Evolutionary conservation across 2,329 filamentous ascomycete species (phyloP), one percentile per base, ranked within the genome.

Genomic region (Blastomyces gilchristii): DNA sequence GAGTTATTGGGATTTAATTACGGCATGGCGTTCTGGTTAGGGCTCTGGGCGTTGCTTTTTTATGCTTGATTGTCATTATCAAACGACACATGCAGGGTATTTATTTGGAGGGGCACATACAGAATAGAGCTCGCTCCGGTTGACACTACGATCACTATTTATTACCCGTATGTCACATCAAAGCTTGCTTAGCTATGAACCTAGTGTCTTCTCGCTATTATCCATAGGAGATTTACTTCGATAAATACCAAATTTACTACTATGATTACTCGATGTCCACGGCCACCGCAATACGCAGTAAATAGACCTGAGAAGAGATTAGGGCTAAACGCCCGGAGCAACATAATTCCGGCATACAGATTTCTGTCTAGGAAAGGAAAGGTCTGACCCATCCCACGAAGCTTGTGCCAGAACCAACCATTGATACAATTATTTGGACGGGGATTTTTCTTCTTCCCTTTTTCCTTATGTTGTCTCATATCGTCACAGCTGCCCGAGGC

Each of bases 401-500:
- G 16, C 18, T 47, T 49, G 25, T 5, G 11, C 39, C 16, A 34
- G 16, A 45, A 37, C 8, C 43, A 50, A 31, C 45, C 9, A 18
- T 45, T 47, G 28, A 49, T 52, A 16, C 22, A 11, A 28, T 52
- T 28, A 52, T 28, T 12, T 52, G 8, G 49, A 16, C 31, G 7
- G 16, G n/a, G 6, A 3, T 14, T 18, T 31, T 49, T 25, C 12
- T 28, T 54, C 52, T 2, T 54, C 41, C 28, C 63, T 58, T 53
- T 39, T 60, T 59, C 58, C 72, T 68, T 74, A 77, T 78, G 76
- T 76, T 78, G 64, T 73, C 75, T 58, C 71, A 77, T 45, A 53
- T 78, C 62, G 71, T 77, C 61, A 77, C 74, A 59, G 74, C 74
- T 65, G 76, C 76, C 64, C 76, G 75, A 68, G 74, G 75, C 68